Base-by-base conservation (phyloP, 257 asterid species). In the Ilex aquifolium region DNA sequence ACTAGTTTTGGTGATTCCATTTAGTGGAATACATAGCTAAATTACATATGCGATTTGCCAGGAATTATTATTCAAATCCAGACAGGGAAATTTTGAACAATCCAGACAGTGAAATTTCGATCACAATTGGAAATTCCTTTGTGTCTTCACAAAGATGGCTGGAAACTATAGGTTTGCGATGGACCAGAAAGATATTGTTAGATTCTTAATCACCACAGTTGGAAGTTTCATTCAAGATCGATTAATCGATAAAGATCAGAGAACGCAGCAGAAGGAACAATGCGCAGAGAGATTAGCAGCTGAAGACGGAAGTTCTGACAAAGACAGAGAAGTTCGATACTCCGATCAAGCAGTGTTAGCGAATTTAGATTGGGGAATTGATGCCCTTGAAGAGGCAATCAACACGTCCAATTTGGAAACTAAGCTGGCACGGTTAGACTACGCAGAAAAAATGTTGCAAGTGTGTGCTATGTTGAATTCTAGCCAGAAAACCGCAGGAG, bases 281-380 rank as follows among this genome's bases (percentile, higher is more conserved):
- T 88, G 96, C 72, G 84, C 92, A 3, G 96, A 82, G 79, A 80
- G 96, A 59, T 69, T 88, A 56, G 88, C 96, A 60, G 96, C 95
- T 10, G 92, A 76, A 67, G 77, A 84, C 56, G 85, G 70, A 49
- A 79, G 76, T 58, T 63, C 78, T 1, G 69, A 74, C 46, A 72
- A 75, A 46, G 79, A 62, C 13, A 50, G 64, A 0, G 91, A 81
- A 68, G 79, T 88, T 49, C 57, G 83, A 30, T 88, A 86, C 83
- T 86, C 96, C 1, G 96, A 88, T 61, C 96, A 88, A 65, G 95
- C 95, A 4, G 88, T 88, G 31, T 62, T 88, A 44, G 96, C 96
- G 0, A 88, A 88, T 69, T 77, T 88, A 1, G 96, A 88, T 57
- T 86, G 96, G 96, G 96, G 95, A 29, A 88, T 86, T 7, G 96